phyloP scores from a whole-genome alignment of 306 rosid species.

The Alnus rubra region DNA sequence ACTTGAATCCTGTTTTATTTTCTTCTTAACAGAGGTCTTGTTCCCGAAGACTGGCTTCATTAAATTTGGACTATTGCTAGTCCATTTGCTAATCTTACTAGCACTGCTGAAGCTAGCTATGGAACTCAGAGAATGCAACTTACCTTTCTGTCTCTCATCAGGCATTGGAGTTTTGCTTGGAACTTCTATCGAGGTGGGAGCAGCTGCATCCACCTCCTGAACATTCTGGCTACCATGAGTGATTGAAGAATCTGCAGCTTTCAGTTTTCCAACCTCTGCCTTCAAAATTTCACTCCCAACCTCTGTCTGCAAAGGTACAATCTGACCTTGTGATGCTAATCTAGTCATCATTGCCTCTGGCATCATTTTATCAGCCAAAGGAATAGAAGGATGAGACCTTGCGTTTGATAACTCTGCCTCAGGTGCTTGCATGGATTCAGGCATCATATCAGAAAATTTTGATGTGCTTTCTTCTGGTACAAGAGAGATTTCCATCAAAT shows the following conservation, averaged over 20 bases:
- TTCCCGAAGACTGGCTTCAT: slow-evolving; percentile 59
- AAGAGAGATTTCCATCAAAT: slow-evolving; percentile 74
- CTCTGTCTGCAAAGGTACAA: slow-evolving; percentile 44
- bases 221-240: slow-evolving; percentile 37
- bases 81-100: slow-evolving; percentile 53
- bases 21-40: slow-evolving; percentile 65
- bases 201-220: slow-evolving; percentile 33
- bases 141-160: slow-evolving; percentile 43
- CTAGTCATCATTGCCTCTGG: slow-evolving; percentile 33
- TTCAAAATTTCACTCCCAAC: slow-evolving; percentile 38
- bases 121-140: slow-evolving; percentile 43
- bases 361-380: slow-evolving; percentile 30
- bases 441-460: slow-evolving; percentile 43
- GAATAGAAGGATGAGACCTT: slow-evolving; percentile 35
- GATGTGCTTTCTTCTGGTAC: slow-evolving; percentile 59
- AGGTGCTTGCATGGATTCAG: slow-evolving; percentile 28
- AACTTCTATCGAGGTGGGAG: slow-evolving; percentile 42
- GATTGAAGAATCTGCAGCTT: slow-evolving; percentile 34
- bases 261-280: slow-evolving; percentile 31
- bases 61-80: slow-evolving; percentile 54
- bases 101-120: slow-evolving; percentile 44
- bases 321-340: slow-evolving; percentile 48
- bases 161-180: slow-evolving; percentile 36
- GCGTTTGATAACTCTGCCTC: slow-evolving; percentile 33
- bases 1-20: slow-evolving; percentile 57